A percentile compares a stretch with the other conserved stretches of the same genome.
These are phyloP conservation scores for Protomyces lactucae-debilis DNA, from an alignment of 1,139 yeast genomes.

Conservation along the genomic window DNA sequence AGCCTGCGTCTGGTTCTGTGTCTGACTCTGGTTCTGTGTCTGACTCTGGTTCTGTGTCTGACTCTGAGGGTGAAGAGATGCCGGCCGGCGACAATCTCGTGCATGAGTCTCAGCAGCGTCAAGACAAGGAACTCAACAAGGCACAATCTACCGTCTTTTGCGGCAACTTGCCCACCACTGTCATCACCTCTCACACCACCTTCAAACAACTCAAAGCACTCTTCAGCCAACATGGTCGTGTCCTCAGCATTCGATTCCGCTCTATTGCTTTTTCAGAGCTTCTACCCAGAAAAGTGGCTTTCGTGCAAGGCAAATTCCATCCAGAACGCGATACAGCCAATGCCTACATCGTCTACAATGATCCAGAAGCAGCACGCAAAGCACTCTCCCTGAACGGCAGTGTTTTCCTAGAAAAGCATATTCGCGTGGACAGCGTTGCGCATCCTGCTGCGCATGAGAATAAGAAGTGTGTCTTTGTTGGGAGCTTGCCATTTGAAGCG, in stretches of 20 bases:
- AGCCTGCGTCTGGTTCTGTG: constrained; percentile 29
- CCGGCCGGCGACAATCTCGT: constrained; percentile 9
- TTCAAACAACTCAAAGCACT: constrained; percentile 30
- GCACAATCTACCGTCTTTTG: constrained; percentile 86
- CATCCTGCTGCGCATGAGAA: constrained; percentile 81
- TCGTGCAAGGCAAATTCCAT: constrained; percentile 73
- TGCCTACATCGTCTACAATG: constrained; percentile 75
- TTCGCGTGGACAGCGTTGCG: constrained; percentile 85
- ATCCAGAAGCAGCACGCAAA: constrained; percentile 52
- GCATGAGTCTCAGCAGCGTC: constrained; percentile 48
- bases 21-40: constrained; percentile 33
- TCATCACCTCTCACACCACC: constrained; percentile 56
- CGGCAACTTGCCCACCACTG: constrained; percentile 71
- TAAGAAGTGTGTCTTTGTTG: constrained; percentile 81
- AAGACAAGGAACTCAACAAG: constrained; percentile 68
- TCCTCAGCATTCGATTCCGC: constrained; percentile 78
- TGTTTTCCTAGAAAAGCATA: constrained; percentile 64
- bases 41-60: constrained; percentile 32
- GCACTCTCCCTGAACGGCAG: constrained; percentile 58
- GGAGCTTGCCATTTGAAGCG: constrained; percentile 90
- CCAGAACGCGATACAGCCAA: constrained; percentile 73
- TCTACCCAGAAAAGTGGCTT: constrained; percentile 88
- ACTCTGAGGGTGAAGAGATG: constrained; percentile 32
- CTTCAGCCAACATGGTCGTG: constrained; percentile 49
- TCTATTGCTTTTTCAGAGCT: constrained; percentile 86